Evolutionary conservation across 2,329 filamentous ascomycete genomes (phyloP).

Genomic region (Massarina eburnea): DNA sequence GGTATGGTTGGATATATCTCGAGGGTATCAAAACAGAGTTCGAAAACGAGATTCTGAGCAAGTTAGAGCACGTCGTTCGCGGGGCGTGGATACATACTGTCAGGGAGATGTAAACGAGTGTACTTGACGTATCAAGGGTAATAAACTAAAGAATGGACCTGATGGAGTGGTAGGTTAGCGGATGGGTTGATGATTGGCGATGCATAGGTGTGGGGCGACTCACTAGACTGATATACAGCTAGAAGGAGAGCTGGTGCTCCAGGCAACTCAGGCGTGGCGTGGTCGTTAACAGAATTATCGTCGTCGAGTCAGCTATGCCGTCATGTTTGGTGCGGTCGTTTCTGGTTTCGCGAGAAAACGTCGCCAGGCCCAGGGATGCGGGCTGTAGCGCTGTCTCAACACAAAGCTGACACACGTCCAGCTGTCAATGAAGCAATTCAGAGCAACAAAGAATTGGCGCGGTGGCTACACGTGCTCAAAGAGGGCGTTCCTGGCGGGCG

Average conservation of each 20-base stretch:
- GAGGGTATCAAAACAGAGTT: conserved; percentile 21
- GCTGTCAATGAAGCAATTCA: conserved; percentile 10
- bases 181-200: background rate
- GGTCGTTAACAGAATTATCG: conserved; percentile 24
- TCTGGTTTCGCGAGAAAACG: conserved; percentile 19
- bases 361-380: conserved; percentile 22
- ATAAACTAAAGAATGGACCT: conserved; percentile 42
- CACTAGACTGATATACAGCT: conserved; percentile 43
- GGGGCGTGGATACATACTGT: conserved; percentile 32
- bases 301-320: conserved; percentile 31
- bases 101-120: conserved; percentile 53
- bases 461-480: conserved; percentile 16
- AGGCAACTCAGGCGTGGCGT: conserved; percentile 24
- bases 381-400: conserved; percentile 17
- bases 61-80: conserved; percentile 1
- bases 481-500: conserved; percentile 10
- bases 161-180: conserved; percentile 16
- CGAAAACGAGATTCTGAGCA: conserved; percentile 19
- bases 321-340: conserved; percentile 35
- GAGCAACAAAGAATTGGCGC: conserved; percentile 13
- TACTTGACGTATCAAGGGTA: conserved; percentile 50
- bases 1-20: conserved; percentile 20
- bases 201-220: conserved; percentile 15
- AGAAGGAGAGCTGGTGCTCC: conserved; percentile 24
- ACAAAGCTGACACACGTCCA: conserved; percentile 17